phyloP scores from a whole-genome alignment of 2,329 filamentous ascomycete genomes.

The Calonectria honghensis region DNA sequence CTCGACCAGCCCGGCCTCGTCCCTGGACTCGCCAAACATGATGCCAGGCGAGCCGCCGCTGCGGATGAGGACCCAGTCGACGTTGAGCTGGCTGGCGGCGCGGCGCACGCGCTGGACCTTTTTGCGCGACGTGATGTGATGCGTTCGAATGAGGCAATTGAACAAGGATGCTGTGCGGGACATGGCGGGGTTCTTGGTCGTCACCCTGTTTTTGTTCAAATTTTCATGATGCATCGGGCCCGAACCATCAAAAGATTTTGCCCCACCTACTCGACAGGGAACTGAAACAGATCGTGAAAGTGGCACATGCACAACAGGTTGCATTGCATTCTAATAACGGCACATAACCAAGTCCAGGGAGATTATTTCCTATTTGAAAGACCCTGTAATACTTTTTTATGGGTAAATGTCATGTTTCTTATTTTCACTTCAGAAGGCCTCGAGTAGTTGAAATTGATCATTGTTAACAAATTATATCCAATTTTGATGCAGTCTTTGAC shows the following conservation, averaged over 20 bases:
- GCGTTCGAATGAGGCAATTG: constrained; percentile 80
- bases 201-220: constrained; percentile 25
- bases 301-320: background rate
- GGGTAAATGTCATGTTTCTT: background rate
- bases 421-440: background rate
- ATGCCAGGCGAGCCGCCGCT: constrained; percentile 83
- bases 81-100: constrained; percentile 74
- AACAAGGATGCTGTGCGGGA: constrained; percentile 47
- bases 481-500: constrained; percentile 4
- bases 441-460: background rate
- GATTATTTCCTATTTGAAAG: background rate
- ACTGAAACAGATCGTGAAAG: background rate
- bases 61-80: constrained; percentile 77
- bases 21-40: constrained; percentile 82
- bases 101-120: constrained; percentile 78
- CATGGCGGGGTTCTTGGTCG: constrained; percentile 44
- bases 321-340: background rate
- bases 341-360: too few relatives aligned
- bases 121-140: constrained; percentile 88
- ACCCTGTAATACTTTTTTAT: background rate
- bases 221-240: background rate
- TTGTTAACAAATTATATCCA: constrained; percentile 5
- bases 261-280: constrained; percentile 16
- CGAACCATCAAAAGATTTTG: constrained; percentile 9
- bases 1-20: constrained; percentile 71